Base-by-base conservation (phyloP, 129 eudicot genomes). In the Escallonia rubra region DNA sequence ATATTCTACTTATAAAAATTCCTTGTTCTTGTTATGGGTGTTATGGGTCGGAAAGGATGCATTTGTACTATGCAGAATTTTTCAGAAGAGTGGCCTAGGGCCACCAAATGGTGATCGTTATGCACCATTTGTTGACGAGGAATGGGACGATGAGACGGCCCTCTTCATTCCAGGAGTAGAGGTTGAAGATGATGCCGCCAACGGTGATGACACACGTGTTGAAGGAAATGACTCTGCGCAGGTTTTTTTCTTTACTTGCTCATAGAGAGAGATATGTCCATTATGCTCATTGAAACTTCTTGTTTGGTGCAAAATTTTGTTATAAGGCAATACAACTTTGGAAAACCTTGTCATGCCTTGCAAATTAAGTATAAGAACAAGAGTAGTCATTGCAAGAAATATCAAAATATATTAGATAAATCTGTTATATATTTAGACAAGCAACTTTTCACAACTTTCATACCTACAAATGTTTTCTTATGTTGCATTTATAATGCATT, bases 51-150 rank as follows among this genome's bases (percentile, higher is more conserved):
- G 49, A 77, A 76, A 91, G 97, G 96, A 87, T 79, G 80, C 88
- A 6, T 91, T 82, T 77, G 95, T 91, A 84, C 84, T 91, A 13
- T 91, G 97, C 79, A 83, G 87, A 75, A 91, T 87, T 80, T 91
- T 91, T 61, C 89, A 91, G 44, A 91, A 91, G 78, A 91, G 96
- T 70, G 96, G 96, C 54, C 68, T 88, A 59, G 97, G 97, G 47
- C 95, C 95, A 38, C 91, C 95, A 6, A 89, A 80, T 68, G 96
- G 96, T 65, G 96, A 91, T 75, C 84, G 95, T 52, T 91, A 91
- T 79, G 97, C 96, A 34, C 97, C 97, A 14, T 91, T 91, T 80
- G 66, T 91, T 41, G 97, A 87, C 65, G 97, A 91, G 76, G 97
- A 91, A 68, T 91, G 97, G 97, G 96, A 83, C 40, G 90, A 85